These are phyloP conservation scores for Quercus aquifolioides DNA, from an alignment of 306 rosid species.

Conservation along the genomic window DNA sequence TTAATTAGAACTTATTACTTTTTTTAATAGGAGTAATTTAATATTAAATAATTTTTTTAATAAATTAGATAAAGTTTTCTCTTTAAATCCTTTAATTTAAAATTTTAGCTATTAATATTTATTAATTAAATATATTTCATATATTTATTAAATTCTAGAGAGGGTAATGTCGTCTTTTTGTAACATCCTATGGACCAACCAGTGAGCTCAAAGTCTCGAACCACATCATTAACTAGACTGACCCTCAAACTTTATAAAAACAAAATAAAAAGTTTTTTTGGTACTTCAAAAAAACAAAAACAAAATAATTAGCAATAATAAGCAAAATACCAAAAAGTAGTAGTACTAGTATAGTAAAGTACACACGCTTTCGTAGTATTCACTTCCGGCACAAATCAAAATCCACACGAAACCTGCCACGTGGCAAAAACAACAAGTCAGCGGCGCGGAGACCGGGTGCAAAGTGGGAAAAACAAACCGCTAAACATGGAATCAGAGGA, in stretches of 20 bases:
- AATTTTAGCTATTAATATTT: too few relatives aligned
- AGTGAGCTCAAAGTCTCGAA: not conserved
- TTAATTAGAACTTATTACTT: too few relatives aligned
- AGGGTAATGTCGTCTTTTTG: not conserved
- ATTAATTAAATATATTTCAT: too few relatives aligned
- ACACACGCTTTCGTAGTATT: not conserved
- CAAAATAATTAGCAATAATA: not conserved
- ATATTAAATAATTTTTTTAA: too few relatives aligned
- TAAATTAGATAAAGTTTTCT: too few relatives aligned
- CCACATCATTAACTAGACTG: not conserved
- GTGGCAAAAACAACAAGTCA: not conserved
- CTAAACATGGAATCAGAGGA: constrained; percentile 15
- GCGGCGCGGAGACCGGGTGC: not conserved
- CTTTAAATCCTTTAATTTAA: too few relatives aligned
- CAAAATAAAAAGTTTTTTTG: too few relatives aligned
- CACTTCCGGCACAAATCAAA: not conserved
- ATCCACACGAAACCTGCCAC: not conserved
- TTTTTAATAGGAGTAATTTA: too few relatives aligned
- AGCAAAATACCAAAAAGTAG: not conserved
- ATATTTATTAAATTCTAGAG: too few relatives aligned
- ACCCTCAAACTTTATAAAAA: not conserved
- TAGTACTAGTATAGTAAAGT: not conserved
- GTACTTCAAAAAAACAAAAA: too few relatives aligned
- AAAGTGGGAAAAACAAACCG: not conserved
- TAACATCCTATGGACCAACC: not conserved